Percentiles rank a stretch among this genome's conserved stretches.
Evolutionary conservation across 1,284 basidiomycete genomes (phyloP).

Genomic region (Bondarzewia mesenterica): DNA sequence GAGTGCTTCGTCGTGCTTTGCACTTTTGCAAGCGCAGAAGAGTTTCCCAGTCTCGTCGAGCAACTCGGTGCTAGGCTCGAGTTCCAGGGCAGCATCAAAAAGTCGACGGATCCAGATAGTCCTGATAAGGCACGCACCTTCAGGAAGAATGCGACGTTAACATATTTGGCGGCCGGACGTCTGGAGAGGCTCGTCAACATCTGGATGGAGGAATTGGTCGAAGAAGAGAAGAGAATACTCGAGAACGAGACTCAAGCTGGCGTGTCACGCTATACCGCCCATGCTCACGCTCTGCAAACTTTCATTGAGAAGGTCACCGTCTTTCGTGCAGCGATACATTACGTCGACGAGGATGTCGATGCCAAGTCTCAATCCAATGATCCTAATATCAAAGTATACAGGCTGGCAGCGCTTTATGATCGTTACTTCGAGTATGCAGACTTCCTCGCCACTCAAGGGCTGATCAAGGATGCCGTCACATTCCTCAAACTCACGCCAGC

Average conservation of each 20-base stretch:
- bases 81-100: constrained; percentile 62
- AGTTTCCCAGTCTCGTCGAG: constrained; percentile 83
- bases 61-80: constrained; percentile 90
- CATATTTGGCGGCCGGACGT: constrained; percentile 85
- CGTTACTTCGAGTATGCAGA: constrained; percentile 96
- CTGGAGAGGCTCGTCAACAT: constrained; percentile 88
- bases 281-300: constrained; percentile 84
- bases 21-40: constrained; percentile 84
- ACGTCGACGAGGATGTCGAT: constrained; percentile 75
- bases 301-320: constrained; percentile 97
- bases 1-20: constrained; percentile 97
- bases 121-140: constrained; percentile 42
- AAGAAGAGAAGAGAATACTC: constrained; percentile 66
- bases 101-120: constrained; percentile 30
- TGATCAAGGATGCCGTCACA: constrained; percentile 74
- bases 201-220: constrained; percentile 87
- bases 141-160: constrained; percentile 87
- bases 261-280: constrained; percentile 73
- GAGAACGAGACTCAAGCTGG: constrained; percentile 35
- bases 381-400: constrained; percentile 60
- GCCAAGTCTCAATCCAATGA: constrained; percentile 27
- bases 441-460: constrained; percentile 83
- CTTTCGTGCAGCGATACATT: constrained; percentile 86
- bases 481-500: constrained; percentile 79
- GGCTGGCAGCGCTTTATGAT: constrained; percentile 83